Evolutionary conservation across 306 rosid species (phyloP).

Genomic region (Quercus bicolor): DNA sequence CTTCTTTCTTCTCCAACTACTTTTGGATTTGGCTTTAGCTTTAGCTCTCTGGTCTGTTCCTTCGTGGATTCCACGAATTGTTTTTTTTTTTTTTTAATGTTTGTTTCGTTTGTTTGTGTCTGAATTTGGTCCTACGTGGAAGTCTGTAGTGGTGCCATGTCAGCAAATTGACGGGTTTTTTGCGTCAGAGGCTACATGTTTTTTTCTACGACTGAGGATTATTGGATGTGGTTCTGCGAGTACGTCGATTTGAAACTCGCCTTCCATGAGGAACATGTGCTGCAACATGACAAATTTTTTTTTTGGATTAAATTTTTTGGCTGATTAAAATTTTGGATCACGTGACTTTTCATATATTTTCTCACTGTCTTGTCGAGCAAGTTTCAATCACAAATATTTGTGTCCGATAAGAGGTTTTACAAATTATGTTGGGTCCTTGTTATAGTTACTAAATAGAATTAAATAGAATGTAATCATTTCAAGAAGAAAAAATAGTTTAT

Average conservation of each 20-base stretch:
- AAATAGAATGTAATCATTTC: no score
- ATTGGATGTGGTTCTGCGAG: no score
- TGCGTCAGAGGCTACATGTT: neutral
- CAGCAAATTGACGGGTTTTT: neutral
- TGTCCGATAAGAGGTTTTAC: no score
- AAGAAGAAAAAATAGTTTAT: no score
- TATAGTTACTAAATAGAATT: no score
- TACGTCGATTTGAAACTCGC: neutral
- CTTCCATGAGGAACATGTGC: neutral
- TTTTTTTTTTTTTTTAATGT: neutral
- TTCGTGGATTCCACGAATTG: neutral
- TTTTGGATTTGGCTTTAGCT: neutral
- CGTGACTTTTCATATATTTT: no score
- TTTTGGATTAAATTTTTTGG: no score
- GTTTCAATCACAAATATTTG: no score
- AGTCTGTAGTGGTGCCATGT: neutral
- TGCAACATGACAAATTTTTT: neutral
- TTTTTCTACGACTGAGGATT: no score
- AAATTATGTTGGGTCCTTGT: no score
- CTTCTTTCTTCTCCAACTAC: neutral
- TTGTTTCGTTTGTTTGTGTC: conserved; percentile 6
- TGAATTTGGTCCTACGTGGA: conserved; percentile 10
- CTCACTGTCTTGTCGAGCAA: no score
- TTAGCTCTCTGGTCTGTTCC: neutral
- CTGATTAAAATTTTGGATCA: no score